These are phyloP conservation scores for Fusarium sp. DNA, from an alignment of 2,329 filamentous ascomycete genomes.

Conservation along the genomic window DNA sequence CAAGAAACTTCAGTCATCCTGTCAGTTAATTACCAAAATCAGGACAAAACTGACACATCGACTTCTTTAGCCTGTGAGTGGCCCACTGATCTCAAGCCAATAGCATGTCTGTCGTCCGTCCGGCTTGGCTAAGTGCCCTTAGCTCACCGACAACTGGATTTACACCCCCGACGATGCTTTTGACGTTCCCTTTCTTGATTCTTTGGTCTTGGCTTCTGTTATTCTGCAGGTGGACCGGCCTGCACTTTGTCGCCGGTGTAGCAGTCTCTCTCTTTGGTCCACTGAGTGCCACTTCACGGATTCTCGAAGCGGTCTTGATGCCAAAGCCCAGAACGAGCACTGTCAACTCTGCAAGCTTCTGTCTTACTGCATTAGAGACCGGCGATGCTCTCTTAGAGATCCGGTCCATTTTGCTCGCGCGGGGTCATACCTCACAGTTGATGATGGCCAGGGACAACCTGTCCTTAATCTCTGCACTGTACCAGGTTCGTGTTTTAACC, in stretches of 20 bases:
- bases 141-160: neutral
- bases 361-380: neutral
- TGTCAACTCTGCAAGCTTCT: neutral
- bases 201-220: neutral
- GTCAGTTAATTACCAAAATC: neutral
- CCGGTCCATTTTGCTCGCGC: neutral
- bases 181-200: too few relatives aligned
- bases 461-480: neutral
- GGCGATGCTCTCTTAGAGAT: neutral
- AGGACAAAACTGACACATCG: neutral
- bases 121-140: neutral
- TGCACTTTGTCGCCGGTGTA: neutral
- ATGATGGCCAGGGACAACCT: neutral
- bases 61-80: neutral
- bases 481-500: neutral
- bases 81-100: too few relatives aligned
- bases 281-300: neutral
- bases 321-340: neutral
- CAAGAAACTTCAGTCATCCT: neutral
- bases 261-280: neutral
- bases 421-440: neutral
- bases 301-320: neutral
- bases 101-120: neutral
- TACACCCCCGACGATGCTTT: neutral
- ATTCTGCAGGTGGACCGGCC: neutral